Evolutionary conservation across 2,329 filamentous ascomycete species (phyloP).

Genomic region (Hymenotorrendiella dingleyae): DNA sequence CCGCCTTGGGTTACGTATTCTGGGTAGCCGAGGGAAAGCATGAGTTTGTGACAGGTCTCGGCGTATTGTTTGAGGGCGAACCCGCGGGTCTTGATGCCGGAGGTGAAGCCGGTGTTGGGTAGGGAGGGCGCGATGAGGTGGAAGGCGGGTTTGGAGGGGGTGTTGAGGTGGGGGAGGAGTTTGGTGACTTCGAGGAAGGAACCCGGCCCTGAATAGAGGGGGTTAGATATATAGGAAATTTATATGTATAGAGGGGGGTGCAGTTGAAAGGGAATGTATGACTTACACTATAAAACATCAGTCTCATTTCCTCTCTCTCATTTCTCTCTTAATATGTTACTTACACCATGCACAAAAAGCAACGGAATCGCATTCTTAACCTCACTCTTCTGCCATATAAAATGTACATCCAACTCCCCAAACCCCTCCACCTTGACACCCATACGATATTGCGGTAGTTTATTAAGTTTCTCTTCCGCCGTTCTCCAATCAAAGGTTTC

Average conservation of each 20-base stretch:
- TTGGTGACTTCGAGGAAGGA: slow-evolving; percentile 63
- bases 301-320: too few species aligned
- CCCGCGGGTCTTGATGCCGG: slow-evolving; percentile 40
- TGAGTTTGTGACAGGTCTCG: slow-evolving; percentile 60
- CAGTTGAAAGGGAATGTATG: too few species aligned
- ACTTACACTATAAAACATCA: background rate
- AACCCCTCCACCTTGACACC: slow-evolving; percentile 51
- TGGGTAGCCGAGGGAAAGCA: slow-evolving; percentile 60
- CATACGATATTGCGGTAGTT: slow-evolving; percentile 50
- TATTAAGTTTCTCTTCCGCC: slow-evolving; percentile 53
- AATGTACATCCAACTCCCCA: slow-evolving; percentile 56
- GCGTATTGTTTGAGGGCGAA: slow-evolving; percentile 57
- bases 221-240: too few species aligned
- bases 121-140: slow-evolving; percentile 53
- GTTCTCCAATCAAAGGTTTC: slow-evolving; percentile 55
- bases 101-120: slow-evolving; percentile 47
- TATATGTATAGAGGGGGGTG: too few species aligned
- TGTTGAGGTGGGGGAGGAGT: slow-evolving; percentile 45
- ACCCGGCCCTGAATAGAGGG: slow-evolving; percentile 49
- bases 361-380: slow-evolving; percentile 49
- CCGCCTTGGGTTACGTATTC: slow-evolving; percentile 60
- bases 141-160: slow-evolving; percentile 39
- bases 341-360: slow-evolving; percentile 45
- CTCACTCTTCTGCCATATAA: slow-evolving; percentile 50
- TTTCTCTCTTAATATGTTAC: too few species aligned